Base-by-base conservation (phyloP, 352 stramenopile genomes). In the Phytophthora pisi region DNA sequence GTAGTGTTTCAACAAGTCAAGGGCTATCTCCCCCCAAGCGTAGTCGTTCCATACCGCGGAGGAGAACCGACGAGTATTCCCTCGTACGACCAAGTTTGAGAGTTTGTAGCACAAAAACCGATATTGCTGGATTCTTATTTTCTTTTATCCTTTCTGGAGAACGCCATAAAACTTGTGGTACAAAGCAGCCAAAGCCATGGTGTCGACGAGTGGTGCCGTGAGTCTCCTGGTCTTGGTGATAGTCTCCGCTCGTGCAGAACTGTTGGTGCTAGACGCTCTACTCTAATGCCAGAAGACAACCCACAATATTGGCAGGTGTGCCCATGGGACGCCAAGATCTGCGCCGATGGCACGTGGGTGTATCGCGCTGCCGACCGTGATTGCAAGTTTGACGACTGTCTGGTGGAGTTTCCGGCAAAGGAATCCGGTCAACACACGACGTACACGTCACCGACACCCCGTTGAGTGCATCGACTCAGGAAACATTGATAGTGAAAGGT, bases 341-440 rank as follows among this genome's bases (percentile, higher is more conserved):
- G 84, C 24, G 65, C 53, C 28, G 81, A 92, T 61, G 81, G 81
- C 51, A 89, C 81, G 55, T 92, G 84, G 84, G 79, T 89, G 15
- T 88, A 90, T 42, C 72, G 81, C 2, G 56, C 76, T 38, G 66
- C 68, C 6, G 74, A 86, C 34, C 63, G 59, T 13, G 61, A 77
- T 24, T 92, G 83, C 58, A 59, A 66, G 13, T 92, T 90, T 31
- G 70, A 78, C 23, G 69, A 80, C 13, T 91, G 83, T 60, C 75
- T 79, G 68, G 68, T 82, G 55, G 31, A 54, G 6, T 20, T 20
- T 61, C 8, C 31, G 2, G 24, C 50, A 9, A 28, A 23, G 8
- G 45, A 49, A 4, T 7, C 16, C 23, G 20, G 13, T 13, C 30
- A 56, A 42, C 36, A 61, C 31, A 65, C 46, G 2, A 54, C 40